Base-by-base conservation (phyloP, 2,329 filamentous ascomycete species). In the Fonsecaea nubica region DNA sequence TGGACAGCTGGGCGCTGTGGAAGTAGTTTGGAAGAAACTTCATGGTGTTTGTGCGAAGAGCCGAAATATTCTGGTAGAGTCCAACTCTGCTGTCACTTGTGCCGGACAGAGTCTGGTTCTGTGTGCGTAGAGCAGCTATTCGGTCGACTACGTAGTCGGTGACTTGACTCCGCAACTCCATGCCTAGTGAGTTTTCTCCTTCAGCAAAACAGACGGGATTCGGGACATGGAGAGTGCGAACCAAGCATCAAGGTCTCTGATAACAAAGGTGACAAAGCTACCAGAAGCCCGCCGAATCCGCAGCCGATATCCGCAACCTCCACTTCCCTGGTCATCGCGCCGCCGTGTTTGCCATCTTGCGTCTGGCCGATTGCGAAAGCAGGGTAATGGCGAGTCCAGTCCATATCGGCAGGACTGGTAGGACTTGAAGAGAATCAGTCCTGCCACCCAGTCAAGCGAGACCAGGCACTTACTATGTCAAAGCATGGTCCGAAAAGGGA, bases 21-120 rank as follows among this genome's bases (percentile, higher is more conserved):
- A 99, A 98, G 84, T 97, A 97, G 77, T 99, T 98, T 69, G 96
- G 94, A n/a, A 99, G 83, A 79, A 98, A 99, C 78, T 99, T 99
- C 95, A 99, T 99, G 4, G 92, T 92, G 81, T 99, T 99, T 71
- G 92, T 92, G 69, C 95, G 90, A 56, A 99, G 83, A 76, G 92
- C 96, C 38, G 91, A 89, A 62, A 94, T 90, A 77, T 99, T 99
- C 76, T 96, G 90, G 78, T 92, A 98, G 48, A 73, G 72, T 4
- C 70, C 56, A 6, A 67, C 67, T 33, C 68, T 58, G 21, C 63
- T 56, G 50, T n/a, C 10, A 18, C 21, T 40, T 65, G 66, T 56
- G 67, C 54, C 62, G 40, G 65, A 68, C 58, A 80, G 78, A 33
- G 48, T 33, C 25, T 53, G 72, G 61, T 80, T 77, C 66, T 81